phyloP scores from a whole-genome alignment of 805 yeast genomes.

The Lachancea nothofagi region DNA sequence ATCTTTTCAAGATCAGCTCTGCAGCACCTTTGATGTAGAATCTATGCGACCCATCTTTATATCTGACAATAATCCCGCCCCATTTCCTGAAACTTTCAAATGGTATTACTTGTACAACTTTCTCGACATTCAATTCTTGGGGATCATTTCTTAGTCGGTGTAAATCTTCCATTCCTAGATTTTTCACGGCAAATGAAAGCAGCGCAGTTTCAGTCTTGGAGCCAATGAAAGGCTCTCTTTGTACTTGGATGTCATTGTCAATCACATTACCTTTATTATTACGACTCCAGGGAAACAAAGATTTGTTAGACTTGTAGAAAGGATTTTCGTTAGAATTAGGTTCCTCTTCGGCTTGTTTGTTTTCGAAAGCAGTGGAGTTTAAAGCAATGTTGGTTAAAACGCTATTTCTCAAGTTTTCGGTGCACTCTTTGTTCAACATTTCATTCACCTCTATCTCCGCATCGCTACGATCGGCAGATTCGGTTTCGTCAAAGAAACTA shows the following conservation, averaged over 20 bases:
- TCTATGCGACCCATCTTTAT: slow-evolving; percentile 42
- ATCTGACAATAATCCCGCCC: slow-evolving; percentile 71
- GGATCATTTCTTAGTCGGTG: slow-evolving; percentile 41
- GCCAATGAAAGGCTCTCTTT: slow-evolving; percentile 68
- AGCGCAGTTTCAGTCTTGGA: slow-evolving; percentile 94
- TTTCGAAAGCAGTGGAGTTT: slow-evolving; percentile 90
- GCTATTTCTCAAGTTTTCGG: slow-evolving; percentile 14
- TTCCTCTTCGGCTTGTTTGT: slow-evolving; percentile 33
- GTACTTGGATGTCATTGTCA: slow-evolving; percentile 13
- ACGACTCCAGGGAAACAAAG: slow-evolving; percentile 12
- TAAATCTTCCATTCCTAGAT: slow-evolving; percentile 47
- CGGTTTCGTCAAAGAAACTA: slow-evolving; percentile 48
- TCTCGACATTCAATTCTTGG: slow-evolving; percentile 28
- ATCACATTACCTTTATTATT: slow-evolving; percentile 17
- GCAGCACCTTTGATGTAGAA: slow-evolving; percentile 90
- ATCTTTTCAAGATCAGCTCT: slow-evolving; percentile 67
- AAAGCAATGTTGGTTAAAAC: slow-evolving; percentile 56
- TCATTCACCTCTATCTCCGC: background rate
- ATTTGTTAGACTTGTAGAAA: slow-evolving; percentile 17
- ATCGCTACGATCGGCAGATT: slow-evolving; percentile 6
- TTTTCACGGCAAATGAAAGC: slow-evolving; percentile 57
- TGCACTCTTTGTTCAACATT: slow-evolving; percentile 8
- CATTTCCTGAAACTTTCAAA: slow-evolving; percentile 91
- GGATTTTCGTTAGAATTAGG: slow-evolving; percentile 26
- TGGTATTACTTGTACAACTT: slow-evolving; percentile 69